These are phyloP conservation scores for Arabidopsis thaliana DNA, from an alignment of 345 rosid genomes.

Conservation along the genomic window TAIR10.1 NC_003076.8:15759501-15760000, in stretches of 20 bases:
- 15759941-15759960: conserved; percentile 52
- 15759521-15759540: conserved; percentile 44
- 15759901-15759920: conserved; percentile 49
- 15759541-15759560: conserved; percentile 39
- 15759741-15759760: conserved; percentile 48
- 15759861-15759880: conserved; percentile 43
- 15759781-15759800: conserved; percentile 58
- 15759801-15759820: conserved; percentile 39
- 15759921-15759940: conserved; percentile 41
- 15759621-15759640: conserved; percentile 53
- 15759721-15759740: conserved; percentile 48
- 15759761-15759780: conserved; percentile 67
- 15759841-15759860: conserved; percentile 48
- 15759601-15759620: conserved; percentile 40
- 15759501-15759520: conserved; percentile 54
- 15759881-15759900: conserved; percentile 53
- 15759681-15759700: conserved; percentile 23
- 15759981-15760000: conserved; percentile 44
- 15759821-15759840: conserved; percentile 34
- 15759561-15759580: conserved; percentile 49
- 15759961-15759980: conserved; percentile 45
- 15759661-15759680: conserved; percentile 44
- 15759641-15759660: conserved; percentile 47
- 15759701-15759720: conserved; percentile 48
- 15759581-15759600: conserved; percentile 56